These are phyloP conservation scores for Leptoxyphium fumago DNA, from an alignment of 2,329 filamentous ascomycete species.

Conservation along the genomic window DNA sequence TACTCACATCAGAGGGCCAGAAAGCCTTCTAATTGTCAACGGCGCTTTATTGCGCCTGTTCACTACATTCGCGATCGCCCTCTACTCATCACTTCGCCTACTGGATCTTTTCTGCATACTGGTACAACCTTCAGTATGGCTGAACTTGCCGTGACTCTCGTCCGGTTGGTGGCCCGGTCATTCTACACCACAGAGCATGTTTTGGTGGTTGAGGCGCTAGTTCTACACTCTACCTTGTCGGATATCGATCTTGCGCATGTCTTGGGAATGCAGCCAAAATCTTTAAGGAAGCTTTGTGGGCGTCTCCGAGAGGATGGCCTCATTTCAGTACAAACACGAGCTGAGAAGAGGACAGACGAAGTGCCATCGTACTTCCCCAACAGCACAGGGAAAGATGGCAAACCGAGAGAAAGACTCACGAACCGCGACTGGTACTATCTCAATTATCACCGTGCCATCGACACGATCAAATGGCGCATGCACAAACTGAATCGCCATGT, in stretches of 20 bases:
- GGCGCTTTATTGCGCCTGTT: too few species aligned
- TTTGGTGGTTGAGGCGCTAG: conserved; percentile 65
- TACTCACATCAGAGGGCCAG: too few species aligned
- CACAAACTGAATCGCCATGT: conserved; percentile 80
- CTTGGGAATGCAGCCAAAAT: conserved; percentile 80
- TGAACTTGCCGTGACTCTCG: conserved; percentile 59
- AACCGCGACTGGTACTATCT: conserved; percentile 88
- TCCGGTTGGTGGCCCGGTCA: conserved; percentile 71
- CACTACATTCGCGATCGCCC: too few species aligned
- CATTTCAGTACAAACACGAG: conserved; percentile 54
- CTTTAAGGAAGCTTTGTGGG: conserved; percentile 77
- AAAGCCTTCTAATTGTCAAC: too few species aligned
- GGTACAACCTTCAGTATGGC: conserved; percentile 19
- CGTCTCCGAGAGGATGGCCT: conserved; percentile 76
- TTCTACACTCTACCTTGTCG: conserved; percentile 58
- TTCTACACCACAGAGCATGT: conserved; percentile 80
- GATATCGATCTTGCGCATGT: conserved; percentile 79
- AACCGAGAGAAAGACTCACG: conserved; percentile 19
- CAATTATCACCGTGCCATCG: conserved; percentile 84
- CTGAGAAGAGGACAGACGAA: conserved; percentile 20
- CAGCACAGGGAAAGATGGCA: conserved; percentile 2
- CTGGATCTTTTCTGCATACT: too few species aligned
- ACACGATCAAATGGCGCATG: conserved; percentile 89
- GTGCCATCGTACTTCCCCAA: conserved; percentile 8
- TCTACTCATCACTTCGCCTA: too few species aligned